Evolutionary conservation across 306 rosid species (phyloP).

Genomic region (Sindora glabra): DNA sequence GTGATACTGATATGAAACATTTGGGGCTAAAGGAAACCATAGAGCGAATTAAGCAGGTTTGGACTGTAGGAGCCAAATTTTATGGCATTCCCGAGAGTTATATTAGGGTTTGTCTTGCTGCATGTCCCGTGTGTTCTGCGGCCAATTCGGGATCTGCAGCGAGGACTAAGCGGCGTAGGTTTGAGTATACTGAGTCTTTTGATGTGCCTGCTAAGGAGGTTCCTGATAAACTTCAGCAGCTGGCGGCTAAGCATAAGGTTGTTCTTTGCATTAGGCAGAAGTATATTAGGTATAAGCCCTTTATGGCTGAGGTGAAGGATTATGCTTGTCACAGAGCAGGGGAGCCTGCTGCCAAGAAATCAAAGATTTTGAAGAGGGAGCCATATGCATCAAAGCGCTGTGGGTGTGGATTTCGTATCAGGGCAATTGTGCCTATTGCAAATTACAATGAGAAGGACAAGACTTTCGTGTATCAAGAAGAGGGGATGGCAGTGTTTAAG

Average conservation of each 20-base stretch:
- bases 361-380: slow-evolving; percentile 82
- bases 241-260: slow-evolving; percentile 92
- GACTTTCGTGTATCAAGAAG: slow-evolving; percentile 95
- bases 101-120: slow-evolving; percentile 80
- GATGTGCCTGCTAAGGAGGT: slow-evolving; percentile 96
- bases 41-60: slow-evolving; percentile 78
- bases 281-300: slow-evolving; percentile 95
- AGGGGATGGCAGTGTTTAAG: slow-evolving; percentile 85
- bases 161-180: slow-evolving; percentile 66
- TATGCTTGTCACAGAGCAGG: slow-evolving; percentile 98
- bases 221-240: slow-evolving; percentile 67
- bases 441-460: slow-evolving; percentile 95
- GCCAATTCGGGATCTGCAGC: slow-evolving; percentile 39
- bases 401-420: slow-evolving; percentile 96
- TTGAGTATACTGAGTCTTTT: slow-evolving; percentile 85
- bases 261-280: slow-evolving; percentile 95
- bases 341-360: slow-evolving; percentile 78
- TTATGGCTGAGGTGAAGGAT: slow-evolving; percentile 99
- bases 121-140: slow-evolving; percentile 63
- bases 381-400: slow-evolving; percentile 92
- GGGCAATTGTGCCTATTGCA: slow-evolving; percentile 95
- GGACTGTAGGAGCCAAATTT: slow-evolving; percentile 99
- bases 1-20: slow-evolving; percentile 74
- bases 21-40: slow-evolving; percentile 77
- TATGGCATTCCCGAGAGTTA: slow-evolving; percentile 95